Evolutionary conservation across 2,329 filamentous ascomycete genomes (phyloP).

Genomic region (Acrocalymma vagum): DNA sequence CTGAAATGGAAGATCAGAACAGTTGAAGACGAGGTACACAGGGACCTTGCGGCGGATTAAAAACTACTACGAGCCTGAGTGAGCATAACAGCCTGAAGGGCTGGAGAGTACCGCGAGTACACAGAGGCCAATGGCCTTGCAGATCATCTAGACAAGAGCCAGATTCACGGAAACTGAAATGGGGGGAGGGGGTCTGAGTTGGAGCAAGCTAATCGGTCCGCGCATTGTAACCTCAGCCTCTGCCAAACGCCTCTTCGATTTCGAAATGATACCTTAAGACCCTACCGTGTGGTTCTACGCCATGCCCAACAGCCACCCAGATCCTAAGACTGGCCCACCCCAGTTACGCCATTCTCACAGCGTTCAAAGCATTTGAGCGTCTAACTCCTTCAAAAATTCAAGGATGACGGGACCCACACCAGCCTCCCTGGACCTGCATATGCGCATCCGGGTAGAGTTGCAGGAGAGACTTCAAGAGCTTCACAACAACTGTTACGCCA

Average conservation of each 20-base stretch:
- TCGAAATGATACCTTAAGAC: constrained; percentile 40
- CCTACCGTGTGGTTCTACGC: constrained; percentile 33
- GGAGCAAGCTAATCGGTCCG: constrained; percentile 27
- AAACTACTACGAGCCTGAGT: constrained; percentile 16
- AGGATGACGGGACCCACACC: constrained; percentile 6
- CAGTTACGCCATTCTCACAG: constrained; percentile 14
- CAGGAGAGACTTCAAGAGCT: constrained; percentile 11
- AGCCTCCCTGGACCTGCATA: constrained; percentile 22
- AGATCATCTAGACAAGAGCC: constrained; percentile 29
- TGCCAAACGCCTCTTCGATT: constrained; percentile 32
- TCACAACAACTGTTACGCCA: constrained; percentile 27
- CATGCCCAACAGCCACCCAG: constrained; percentile 27
- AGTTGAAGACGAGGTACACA: constrained; percentile 17
- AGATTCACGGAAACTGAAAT: constrained; percentile 21
- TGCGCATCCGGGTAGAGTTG: constrained; percentile 12
- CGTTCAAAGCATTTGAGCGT: constrained; percentile 2
- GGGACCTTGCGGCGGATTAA: constrained; percentile 24
- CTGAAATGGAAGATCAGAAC: constrained; percentile 23
- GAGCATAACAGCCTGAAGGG: constrained; percentile 19
- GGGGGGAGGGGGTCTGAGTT: constrained; percentile 30
- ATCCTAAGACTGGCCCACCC: constrained; percentile 20
- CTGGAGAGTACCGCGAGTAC: constrained; percentile 21
- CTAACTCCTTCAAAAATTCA: no score
- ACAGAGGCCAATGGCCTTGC: constrained; percentile 32
- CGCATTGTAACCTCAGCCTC: constrained; percentile 43